Percentiles rank a stretch among this genome's conserved stretches.
These are phyloP conservation scores for Hyaloscypha hepaticicola DNA, from an alignment of 495 filamentous ascomycete species.

Conservation along the genomic window DNA sequence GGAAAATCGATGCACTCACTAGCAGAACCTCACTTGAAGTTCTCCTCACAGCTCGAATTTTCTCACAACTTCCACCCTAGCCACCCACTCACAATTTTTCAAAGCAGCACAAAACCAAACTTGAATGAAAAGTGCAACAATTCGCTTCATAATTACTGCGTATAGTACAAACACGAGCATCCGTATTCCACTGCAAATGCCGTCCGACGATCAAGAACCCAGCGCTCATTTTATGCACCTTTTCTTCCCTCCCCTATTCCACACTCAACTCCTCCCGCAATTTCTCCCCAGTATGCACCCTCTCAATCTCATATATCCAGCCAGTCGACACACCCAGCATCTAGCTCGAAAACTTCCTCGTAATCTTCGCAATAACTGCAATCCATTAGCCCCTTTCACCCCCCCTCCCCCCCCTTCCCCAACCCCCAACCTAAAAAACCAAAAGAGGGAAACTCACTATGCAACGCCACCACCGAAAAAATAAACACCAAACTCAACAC, in stretches of 20 bases:
- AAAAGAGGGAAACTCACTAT: conserved; percentile 62
- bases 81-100: background rate
- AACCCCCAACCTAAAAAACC: background rate
- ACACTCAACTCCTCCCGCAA: background rate
- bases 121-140: background rate
- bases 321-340: background rate
- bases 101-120: background rate
- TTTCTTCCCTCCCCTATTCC: background rate
- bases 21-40: background rate
- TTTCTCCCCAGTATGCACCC: background rate
- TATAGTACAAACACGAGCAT: conserved; percentile 13
- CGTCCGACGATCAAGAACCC: background rate
- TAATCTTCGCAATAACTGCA: conserved; percentile 95
- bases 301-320: background rate
- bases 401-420: background rate
- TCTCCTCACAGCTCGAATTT: background rate
- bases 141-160: background rate
- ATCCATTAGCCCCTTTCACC: background rate
- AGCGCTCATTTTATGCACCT: background rate
- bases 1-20: background rate
- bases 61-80: background rate
- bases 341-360: conserved; percentile 81
- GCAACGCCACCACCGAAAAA: conserved; percentile 94
- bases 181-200: background rate
- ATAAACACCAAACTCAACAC: conserved; percentile 96